phyloP scores from a whole-genome alignment of 805 yeast genomes.

The Kazachstania kunashirensis region DNA sequence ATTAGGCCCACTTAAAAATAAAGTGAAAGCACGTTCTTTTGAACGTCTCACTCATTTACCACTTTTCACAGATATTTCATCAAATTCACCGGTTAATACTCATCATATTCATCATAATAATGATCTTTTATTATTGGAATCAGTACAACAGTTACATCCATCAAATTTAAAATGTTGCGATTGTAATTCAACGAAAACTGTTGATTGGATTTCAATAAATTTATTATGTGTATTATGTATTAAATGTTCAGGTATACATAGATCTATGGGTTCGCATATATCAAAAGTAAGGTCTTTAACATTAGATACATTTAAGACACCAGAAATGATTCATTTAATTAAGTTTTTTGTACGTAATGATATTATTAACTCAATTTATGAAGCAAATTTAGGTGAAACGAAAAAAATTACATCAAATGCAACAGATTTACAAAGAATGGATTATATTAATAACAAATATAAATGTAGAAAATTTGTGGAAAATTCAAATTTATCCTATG shows the following conservation, averaged over 20 bases:
- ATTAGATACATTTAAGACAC: constrained; percentile 54
- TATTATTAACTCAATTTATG: constrained; percentile 51
- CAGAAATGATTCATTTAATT: constrained; percentile 49
- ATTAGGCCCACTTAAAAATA: constrained; percentile 1
- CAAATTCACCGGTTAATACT: background rate
- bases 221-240: constrained; percentile 66
- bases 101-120: background rate
- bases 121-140: constrained; percentile 4
- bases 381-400: constrained; percentile 28
- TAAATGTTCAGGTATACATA: constrained; percentile 80
- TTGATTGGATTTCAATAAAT: constrained; percentile 84
- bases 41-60: constrained; percentile 1
- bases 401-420: constrained; percentile 30
- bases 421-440: constrained; percentile 39
- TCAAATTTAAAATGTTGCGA: constrained; percentile 68
- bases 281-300: constrained; percentile 70
- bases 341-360: constrained; percentile 45
- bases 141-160: constrained; percentile 32
- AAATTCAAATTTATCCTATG: constrained; percentile 8
- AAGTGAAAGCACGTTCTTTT: background rate
- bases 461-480: constrained; percentile 38
- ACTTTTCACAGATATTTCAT: background rate
- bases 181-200: constrained; percentile 51
- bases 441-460: constrained; percentile 62
- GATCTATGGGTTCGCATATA: constrained; percentile 75